Percentiles rank a stretch among this genome's conserved stretches.
Conservation (phyloP, 2,329 filamentous ascomycete genomes). For the Fusarium nanum region DNA sequence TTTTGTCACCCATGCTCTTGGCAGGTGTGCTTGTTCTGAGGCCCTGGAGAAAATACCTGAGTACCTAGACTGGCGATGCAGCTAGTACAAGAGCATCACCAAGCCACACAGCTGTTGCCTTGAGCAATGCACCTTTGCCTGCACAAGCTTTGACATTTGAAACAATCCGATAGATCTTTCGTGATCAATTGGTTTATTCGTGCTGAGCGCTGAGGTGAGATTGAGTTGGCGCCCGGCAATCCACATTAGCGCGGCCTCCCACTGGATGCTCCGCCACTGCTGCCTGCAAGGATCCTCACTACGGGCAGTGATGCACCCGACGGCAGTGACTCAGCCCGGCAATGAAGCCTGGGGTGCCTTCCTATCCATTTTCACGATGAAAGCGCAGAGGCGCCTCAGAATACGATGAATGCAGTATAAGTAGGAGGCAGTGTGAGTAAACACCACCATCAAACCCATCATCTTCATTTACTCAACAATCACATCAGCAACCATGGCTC, state of each 20-base stretch:
- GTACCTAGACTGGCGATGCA: not conserved
- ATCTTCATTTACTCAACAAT: not conserved
- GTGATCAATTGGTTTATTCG: not conserved
- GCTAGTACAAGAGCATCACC: not conserved
- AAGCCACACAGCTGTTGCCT: conserved; percentile 16
- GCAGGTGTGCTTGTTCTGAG: not conserved
- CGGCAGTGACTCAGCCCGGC: conserved; percentile 32
- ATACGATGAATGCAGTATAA: not conserved
- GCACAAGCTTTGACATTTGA: not conserved
- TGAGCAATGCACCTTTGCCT: not conserved
- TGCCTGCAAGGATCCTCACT: conserved; percentile 12
- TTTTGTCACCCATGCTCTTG: not conserved
- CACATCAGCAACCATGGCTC: conserved; percentile 28
- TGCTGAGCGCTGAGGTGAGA: conserved; percentile 28
- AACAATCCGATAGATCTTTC: not conserved
- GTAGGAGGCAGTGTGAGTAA: not conserved
- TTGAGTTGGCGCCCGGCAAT: conserved; percentile 13
- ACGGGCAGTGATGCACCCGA: not conserved
- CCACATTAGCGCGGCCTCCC: not conserved
- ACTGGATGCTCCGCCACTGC: conserved; percentile 24
- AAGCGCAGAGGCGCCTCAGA: not conserved
- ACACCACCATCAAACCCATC: not conserved
- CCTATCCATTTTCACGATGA: not conserved
- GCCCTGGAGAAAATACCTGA: not conserved
- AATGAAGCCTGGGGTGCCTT: not conserved